These are phyloP conservation scores for Alternaria ethzedia DNA, from an alignment of 2,329 filamentous ascomycete genomes.

Conservation along the genomic window DNA sequence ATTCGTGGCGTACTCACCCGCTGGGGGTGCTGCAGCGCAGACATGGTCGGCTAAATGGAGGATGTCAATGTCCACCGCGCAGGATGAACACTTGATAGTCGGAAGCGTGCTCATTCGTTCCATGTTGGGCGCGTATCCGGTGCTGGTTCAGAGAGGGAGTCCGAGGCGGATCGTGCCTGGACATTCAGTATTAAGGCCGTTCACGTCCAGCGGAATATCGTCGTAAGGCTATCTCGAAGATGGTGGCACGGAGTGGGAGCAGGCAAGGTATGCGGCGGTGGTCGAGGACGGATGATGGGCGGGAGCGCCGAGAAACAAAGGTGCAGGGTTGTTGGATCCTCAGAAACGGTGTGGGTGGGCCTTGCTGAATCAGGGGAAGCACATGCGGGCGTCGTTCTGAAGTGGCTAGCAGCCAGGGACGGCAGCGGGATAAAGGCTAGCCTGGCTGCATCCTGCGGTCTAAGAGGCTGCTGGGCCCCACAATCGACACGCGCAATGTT, in stretches of 20 bases:
- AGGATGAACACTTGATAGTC: constrained; percentile 50
- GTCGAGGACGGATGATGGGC: constrained; percentile 30
- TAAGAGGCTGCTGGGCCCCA: constrained; percentile 37
- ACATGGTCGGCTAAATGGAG: constrained; percentile 85
- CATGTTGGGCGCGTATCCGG: constrained; percentile 29
- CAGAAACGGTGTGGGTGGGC: constrained; percentile 28
- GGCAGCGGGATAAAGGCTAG: constrained; percentile 41
- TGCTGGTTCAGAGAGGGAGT: constrained; percentile 3
- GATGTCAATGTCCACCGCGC: constrained; percentile 73
- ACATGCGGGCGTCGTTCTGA: constrained; percentile 40
- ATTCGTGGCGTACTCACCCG: constrained; percentile 51
- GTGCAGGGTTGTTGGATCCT: constrained; percentile 39
- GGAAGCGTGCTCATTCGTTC: constrained; percentile 44
- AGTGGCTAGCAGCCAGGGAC: constrained; percentile 42
- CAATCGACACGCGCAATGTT: constrained; percentile 42
- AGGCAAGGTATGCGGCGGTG: constrained; percentile 18
- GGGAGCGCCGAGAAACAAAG: constrained; percentile 28
- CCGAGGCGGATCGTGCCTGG: constrained; percentile 11
- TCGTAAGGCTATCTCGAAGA: constrained; percentile 23
- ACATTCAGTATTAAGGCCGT: constrained; percentile 6
- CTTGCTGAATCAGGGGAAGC: constrained; percentile 39
- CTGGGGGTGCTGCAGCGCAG: constrained; percentile 58
- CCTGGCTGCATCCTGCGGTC: constrained; percentile 30
- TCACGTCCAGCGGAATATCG: constrained; percentile 22
- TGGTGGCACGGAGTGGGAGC: constrained; percentile 34